A percentile compares a stretch with the other conserved stretches of the same genome.
Evolutionary conservation across 2,329 filamentous ascomycete species (phyloP).

Genomic region (Penicillium sp.): DNA sequence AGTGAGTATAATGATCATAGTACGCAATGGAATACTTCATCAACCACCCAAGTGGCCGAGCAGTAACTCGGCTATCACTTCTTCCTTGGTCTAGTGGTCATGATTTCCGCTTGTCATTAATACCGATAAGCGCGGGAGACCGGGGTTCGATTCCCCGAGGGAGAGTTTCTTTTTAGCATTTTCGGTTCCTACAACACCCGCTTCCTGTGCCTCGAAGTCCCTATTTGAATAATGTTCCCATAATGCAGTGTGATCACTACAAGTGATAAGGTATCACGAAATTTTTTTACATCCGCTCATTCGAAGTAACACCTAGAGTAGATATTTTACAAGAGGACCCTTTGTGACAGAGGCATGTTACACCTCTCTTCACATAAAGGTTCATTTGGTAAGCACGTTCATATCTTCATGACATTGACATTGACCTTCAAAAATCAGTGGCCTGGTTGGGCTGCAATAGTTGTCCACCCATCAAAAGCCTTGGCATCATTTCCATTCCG

Average conservation of each 20-base stretch:
- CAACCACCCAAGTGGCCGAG: constrained; percentile 26
- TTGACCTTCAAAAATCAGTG: constrained; percentile 6
- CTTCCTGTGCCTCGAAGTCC: too few relatives aligned
- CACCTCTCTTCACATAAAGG: neutral
- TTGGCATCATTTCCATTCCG: constrained; percentile 46
- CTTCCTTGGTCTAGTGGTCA: constrained; percentile 38
- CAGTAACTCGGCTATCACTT: constrained; percentile 16
- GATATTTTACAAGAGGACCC: too few relatives aligned
- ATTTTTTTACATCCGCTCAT: too few relatives aligned
- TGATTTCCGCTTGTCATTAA: constrained; percentile 40
- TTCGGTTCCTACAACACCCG: too few relatives aligned
- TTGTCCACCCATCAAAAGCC: constrained; percentile 39
- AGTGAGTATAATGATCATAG: too few relatives aligned
- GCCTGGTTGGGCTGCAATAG: constrained; percentile 29
- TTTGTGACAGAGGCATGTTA: too few relatives aligned
- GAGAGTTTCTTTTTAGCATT: constrained; percentile 29
- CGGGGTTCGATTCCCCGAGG: constrained; percentile 40
- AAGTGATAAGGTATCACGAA: too few relatives aligned
- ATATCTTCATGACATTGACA: neutral
- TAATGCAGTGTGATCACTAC: too few relatives aligned
- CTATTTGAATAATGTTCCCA: too few relatives aligned
- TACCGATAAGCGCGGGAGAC: constrained; percentile 36
- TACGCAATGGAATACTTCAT: neutral
- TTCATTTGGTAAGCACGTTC: neutral
- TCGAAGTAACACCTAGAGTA: too few relatives aligned